phyloP scores from a whole-genome alignment of 345 rosid species.

The Boechera retrofracta region DNA sequence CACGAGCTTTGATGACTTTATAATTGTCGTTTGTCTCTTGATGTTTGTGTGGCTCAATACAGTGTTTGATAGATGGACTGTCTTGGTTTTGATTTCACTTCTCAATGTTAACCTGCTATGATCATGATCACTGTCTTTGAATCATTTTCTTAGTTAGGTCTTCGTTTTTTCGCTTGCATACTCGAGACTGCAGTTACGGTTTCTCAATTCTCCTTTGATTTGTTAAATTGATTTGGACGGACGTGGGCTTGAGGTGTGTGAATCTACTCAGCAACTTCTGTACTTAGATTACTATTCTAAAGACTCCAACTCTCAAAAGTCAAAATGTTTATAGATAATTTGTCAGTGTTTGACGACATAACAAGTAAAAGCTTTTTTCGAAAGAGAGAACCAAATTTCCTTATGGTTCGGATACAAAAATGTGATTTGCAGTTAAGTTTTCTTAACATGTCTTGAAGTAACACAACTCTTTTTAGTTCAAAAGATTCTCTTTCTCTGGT shows the following conservation, averaged over 20 bases:
- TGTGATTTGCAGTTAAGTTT: neutral
- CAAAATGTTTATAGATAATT: conserved; percentile 4
- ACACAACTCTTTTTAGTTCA: conserved; percentile 24
- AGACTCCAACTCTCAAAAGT: neutral
- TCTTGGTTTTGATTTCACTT: too few relatives aligned
- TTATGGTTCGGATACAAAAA: conserved; percentile 3
- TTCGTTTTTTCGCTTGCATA: too few relatives aligned
- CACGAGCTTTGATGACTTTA: too few relatives aligned
- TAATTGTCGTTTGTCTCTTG: too few relatives aligned
- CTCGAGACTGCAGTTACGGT: too few relatives aligned
- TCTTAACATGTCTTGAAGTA: neutral
- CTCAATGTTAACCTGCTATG: too few relatives aligned
- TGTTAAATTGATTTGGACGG: neutral
- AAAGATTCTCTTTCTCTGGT: conserved; percentile 37
- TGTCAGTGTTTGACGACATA: conserved; percentile 12
- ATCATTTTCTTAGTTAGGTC: too few relatives aligned
- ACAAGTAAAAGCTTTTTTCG: neutral
- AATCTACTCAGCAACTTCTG: too few relatives aligned
- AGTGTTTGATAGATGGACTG: conserved; percentile 1
- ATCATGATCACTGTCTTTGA: too few relatives aligned
- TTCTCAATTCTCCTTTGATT: neutral
- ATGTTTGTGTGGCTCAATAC: too few relatives aligned
- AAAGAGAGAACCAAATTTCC: neutral
- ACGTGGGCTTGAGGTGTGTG: too few relatives aligned
- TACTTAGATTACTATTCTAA: too few relatives aligned